Evolutionary conservation across 768 basidiomycete genomes (phyloP).

Genomic region (Exidia glandulosa): DNA sequence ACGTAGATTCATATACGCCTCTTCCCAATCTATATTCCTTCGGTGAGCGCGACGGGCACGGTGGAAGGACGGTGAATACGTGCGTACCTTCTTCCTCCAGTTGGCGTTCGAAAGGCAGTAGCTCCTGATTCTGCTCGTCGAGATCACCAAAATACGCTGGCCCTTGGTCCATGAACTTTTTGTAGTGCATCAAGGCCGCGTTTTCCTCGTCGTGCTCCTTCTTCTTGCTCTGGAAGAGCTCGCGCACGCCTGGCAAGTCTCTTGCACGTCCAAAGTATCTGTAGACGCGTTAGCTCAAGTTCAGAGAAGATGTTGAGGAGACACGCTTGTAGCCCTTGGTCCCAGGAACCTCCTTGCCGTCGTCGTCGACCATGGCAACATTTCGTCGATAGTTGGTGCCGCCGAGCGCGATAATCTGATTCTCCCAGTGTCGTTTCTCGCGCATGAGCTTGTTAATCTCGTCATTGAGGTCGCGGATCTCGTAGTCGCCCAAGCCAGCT

Average conservation of each 20-base stretch:
- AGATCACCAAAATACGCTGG: constrained; percentile 86
- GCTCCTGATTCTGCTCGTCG: constrained; percentile 61
- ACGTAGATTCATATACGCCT: constrained; percentile 44
- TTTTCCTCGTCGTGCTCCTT: constrained; percentile 86
- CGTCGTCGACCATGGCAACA: constrained; percentile 87
- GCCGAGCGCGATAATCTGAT: constrained; percentile 90
- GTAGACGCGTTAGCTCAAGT: background rate
- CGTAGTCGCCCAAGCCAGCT: constrained; percentile 93
- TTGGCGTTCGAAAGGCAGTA: constrained; percentile 60
- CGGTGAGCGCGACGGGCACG: background rate
- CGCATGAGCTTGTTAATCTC: constrained; percentile 94
- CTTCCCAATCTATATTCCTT: constrained; percentile 47
- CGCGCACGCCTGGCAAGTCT: constrained; percentile 88
- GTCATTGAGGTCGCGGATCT: constrained; percentile 91
- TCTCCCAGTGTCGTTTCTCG: constrained; percentile 97
- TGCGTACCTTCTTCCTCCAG: constrained; percentile 64
- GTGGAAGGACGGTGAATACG: background rate
- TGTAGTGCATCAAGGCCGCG: constrained; percentile 60
- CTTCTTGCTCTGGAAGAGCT: constrained; percentile 83
- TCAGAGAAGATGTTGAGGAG: background rate
- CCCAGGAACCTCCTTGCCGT: constrained; percentile 91
- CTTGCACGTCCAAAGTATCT: constrained; percentile 97
- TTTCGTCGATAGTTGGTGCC: constrained; percentile 94
- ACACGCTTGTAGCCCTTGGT: constrained; percentile 94
- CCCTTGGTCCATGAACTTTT: constrained; percentile 80